Base-by-base conservation (phyloP, 2,329 filamentous ascomycete genomes). In the Microcyclospora pomicola region DNA sequence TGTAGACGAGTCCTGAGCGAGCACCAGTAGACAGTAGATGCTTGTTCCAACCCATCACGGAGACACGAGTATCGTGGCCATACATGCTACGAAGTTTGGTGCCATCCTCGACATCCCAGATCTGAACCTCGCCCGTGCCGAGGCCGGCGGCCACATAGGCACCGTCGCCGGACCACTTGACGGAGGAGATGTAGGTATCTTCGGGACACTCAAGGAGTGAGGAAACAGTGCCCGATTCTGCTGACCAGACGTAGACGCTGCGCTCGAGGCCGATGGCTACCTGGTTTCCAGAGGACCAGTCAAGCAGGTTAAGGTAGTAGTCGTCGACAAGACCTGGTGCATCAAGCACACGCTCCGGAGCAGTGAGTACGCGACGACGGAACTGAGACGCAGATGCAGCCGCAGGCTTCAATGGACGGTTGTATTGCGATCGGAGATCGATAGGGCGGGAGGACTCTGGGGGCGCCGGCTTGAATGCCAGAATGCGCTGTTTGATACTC, bases 31-130 rank as follows among this genome's bases (percentile, higher is more conserved):
- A 96, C 37, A 98, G 74, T 41, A 92, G 77, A 65, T 96, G 91
- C 75, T 96, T 96, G 72, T 85, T 94, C 91, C 91, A 98, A 56
- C 87, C 85, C 87, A 96, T 95, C 48, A 94, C 88, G 57, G 87
- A 85, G 46, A 98, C 88, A 39, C 91, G 87, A 30, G 85, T 88
- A 56, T 96, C 88, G 59, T 98, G 91, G 43, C 91, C 91, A 59
- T 86, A 82, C 91, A 98, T 98, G 71, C 86, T 95, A 61, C 91
- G 87, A 42, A 98, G 80, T 73, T 96, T 96, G 56, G 78, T 80
- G 44, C 81, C 77, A 62, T 98, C 91, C 53, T 93, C 82, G 19
- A 95, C 88, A 54, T 96, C 91, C 88, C 91, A 98, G 66, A 98
- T 98, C 67, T 98, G 91, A 29, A 98, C 85, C 62, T 98, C 91